Evolutionary conservation across 2,329 filamentous ascomycete species (phyloP), one percentile per base, ranked within the genome.

Genomic region (Taxawa tesnikishii): DNA sequence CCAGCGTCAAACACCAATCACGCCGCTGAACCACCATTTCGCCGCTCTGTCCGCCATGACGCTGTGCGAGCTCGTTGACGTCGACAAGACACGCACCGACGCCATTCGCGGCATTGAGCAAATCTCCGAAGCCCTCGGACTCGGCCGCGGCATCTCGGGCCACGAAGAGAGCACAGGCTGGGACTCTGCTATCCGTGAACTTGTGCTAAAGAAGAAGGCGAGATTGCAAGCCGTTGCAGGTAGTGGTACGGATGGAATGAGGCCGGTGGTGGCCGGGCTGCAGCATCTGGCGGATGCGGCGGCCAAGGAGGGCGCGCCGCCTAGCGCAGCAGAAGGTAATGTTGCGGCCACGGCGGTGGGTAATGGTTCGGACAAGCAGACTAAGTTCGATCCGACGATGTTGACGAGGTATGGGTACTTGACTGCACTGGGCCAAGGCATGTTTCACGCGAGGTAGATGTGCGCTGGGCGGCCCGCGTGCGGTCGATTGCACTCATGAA

Each of bases 21-120:
- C 67, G 32, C 78, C 79, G 0, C 56, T 83, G 27, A 74, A 73
- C 34, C 74, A 82, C 46, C 75, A 83, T 47, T 78, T 79, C 41
- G 67, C 68, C 33, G 67, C 65, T 9, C 60, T 83, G 7, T 64
- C 68, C 2, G 61, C 69, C 8, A 59, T 80, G 45, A 68, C 70
- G n/a, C 58, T 84, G 4, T 54, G 72, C 29, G 71, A 77, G 41
- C 60, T 83, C 19, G 56, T 58, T 18, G 70, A 68, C 43, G 54
- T 68, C 6, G 66, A 73, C 6, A 61, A 58, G 38, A 72, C 68
- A 3, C 65, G 63, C 27, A 68, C 73, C 4, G 72, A 76, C 41
- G 75, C 75, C 1, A 60, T 60, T 10, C 58, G 60, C 35, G 59
- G 72, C 6, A 60, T 79, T 15, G 66, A 63, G 38, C 63, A 70